Conservation (phyloP, 2,329 filamentous ascomycete species). For the Exophiala sideris region DNA sequence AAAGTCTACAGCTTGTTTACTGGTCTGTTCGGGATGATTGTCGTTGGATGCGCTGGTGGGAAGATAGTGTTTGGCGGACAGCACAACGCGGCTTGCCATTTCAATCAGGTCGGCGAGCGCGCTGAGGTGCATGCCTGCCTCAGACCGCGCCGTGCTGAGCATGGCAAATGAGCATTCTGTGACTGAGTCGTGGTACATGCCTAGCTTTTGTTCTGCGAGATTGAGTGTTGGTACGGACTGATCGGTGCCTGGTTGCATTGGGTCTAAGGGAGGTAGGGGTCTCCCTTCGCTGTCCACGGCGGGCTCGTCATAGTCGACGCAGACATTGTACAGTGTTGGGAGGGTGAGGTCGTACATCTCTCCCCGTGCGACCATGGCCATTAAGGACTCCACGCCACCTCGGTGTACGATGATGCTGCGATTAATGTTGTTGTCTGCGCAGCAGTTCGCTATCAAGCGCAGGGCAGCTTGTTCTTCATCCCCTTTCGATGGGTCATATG, state of each 20-base stretch:
- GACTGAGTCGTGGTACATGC: constrained; percentile 5
- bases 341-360: constrained; percentile 23
- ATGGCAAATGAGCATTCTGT: constrained; percentile 13
- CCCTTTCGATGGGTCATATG: background rate
- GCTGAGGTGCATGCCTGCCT: too few relatives aligned
- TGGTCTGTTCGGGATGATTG: background rate
- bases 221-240: constrained; percentile 7
- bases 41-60: constrained; percentile 1
- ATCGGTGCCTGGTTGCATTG: background rate
- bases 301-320: constrained; percentile 24
- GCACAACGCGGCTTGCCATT: constrained; percentile 22
- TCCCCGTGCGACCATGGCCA: constrained; percentile 5
- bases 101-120: constrained; percentile 25
- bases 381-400: constrained; percentile 19
- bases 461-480: constrained; percentile 16
- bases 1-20: background rate
- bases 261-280: constrained; percentile 6
- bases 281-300: constrained; percentile 10
- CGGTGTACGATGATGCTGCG: constrained; percentile 22
- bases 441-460: constrained; percentile 28
- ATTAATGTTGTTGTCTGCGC: constrained; percentile 28
- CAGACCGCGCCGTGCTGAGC: too few relatives aligned
- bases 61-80: constrained; percentile 15
- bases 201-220: constrained; percentile 24
- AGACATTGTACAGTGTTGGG: constrained; percentile 28